Conservation (phyloP, 2,329 filamentous ascomycete species). For the Bimuria novae-zelandiae region DNA sequence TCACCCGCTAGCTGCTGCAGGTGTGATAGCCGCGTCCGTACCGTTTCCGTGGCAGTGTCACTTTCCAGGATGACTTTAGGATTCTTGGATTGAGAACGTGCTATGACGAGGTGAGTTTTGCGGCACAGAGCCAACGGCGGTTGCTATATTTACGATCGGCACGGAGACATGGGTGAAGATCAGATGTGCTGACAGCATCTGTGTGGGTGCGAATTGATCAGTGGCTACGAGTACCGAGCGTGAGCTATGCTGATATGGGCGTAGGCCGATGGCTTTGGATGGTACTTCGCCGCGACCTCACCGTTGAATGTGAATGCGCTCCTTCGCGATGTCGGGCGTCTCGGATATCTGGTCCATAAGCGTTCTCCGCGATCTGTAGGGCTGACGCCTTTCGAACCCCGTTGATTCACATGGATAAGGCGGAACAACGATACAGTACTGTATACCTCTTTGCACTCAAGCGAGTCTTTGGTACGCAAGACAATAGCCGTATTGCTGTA, state of each 20-base stretch:
- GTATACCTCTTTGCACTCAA: background rate
- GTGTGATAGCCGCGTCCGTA: background rate
- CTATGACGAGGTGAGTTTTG: background rate
- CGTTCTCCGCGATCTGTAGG: background rate
- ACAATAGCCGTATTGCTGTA: background rate
- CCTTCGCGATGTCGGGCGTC: constrained; percentile 3
- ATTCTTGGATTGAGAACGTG: background rate
- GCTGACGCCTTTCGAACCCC: background rate
- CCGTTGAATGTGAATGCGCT: background rate
- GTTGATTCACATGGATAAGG: background rate
- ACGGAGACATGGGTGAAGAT: background rate
- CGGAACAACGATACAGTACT: background rate
- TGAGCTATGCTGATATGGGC: background rate
- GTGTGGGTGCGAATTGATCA: background rate
- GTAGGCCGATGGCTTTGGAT: background rate
- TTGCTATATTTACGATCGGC: background rate
- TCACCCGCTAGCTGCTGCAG: constrained; percentile 1
- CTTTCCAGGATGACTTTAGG: background rate
- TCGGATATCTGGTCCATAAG: background rate
- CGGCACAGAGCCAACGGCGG: background rate
- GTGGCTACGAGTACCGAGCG: background rate
- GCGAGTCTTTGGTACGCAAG: background rate
- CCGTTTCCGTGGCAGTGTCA: constrained; percentile 1
- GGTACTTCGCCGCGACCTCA: constrained; percentile 1
- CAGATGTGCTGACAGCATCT: background rate